Evolutionary conservation across 75 land plant genomes (phyloP), one percentile per base, ranked within the genome.

Genomic region (Cunninghamia lanceolata): DNA sequence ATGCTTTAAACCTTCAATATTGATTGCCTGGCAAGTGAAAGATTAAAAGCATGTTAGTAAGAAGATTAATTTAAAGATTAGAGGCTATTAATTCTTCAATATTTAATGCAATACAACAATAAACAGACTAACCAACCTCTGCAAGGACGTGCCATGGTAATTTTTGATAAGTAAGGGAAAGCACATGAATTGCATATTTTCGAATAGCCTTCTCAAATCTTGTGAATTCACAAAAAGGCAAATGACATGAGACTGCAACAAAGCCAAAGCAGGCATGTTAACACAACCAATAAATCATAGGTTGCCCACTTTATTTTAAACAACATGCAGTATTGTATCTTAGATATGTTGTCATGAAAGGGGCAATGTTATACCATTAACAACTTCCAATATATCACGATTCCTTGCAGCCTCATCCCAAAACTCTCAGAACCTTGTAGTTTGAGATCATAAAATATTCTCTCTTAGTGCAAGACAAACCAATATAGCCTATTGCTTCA

Each of bases 361-460:
- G 11, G 42, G 5, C 3, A 42, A 39, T 4, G 46, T 4, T 36
- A 84, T 88, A 97, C 99, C 99, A 80, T 98, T 96, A 47, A 98
- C 96, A 88, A 90, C 94, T 85, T 98, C 99, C 82, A 98, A 83
- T 76, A 96, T 93, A 83, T 91, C 91, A 56, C 98, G 96, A 76
- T 91, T 96, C 85, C 96, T 96, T n/a, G 95, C 94, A 38, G 96
- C 99, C 87, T 96, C 99, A 88, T 98, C 99, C 99, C 99, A 98
- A 71, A 98, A 98, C 85, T 96, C 96, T 35, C 94, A 93, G 78
- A 98, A 96, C 81, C 96, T 94, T 70, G 98, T 95, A 53, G 99
- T 96, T 98, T 98, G 90, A n/a, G 38, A 73, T 73, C 76, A 73
- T 9, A n/a, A 73, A 73, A 73, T 73, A 34, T 34, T n/a, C 9